Evolutionary conservation across 441 rosid genomes (phyloP).

Genomic region (Gossypium aridum): DNA sequence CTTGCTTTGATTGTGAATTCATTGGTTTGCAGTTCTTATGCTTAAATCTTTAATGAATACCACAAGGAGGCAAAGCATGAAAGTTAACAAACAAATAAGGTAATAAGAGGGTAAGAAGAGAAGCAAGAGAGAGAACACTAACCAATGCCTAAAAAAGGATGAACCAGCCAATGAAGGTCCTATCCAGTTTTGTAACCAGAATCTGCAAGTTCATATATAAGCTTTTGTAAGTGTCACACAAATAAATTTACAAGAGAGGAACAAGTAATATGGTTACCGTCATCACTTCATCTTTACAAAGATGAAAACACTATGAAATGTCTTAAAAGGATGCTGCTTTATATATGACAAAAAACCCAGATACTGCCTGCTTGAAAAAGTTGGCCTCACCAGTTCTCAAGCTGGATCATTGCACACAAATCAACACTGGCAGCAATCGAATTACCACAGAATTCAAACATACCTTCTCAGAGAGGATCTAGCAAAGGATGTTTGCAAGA

Average conservation of each 20-base stretch:
- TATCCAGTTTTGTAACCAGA: slow-evolving; percentile 99
- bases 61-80: not conserved
- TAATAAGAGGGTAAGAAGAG: not conserved
- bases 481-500: slow-evolving; percentile 79
- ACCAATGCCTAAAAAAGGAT: slow-evolving; percentile 94
- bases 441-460: slow-evolving; percentile 12
- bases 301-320: not conserved
- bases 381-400: not conserved
- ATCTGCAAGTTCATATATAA: slow-evolving; percentile 51
- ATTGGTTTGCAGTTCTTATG: not conserved
- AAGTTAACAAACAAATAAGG: not conserved
- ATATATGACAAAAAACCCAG: not conserved
- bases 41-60: not conserved
- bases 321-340: not conserved
- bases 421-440: not conserved
- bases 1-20: not conserved
- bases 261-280: not conserved
- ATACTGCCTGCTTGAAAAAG: slow-evolving; percentile 14
- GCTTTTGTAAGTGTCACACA: slow-evolving; percentile 1
- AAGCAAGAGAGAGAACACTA: slow-evolving; percentile 25
- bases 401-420: slow-evolving; percentile 4
- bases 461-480: slow-evolving; percentile 92
- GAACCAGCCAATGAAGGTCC: slow-evolving; percentile 94
- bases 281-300: slow-evolving; percentile 8
- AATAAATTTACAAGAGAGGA: not conserved